Percentiles rank a stretch among this genome's conserved stretches.
Evolutionary conservation across 106 monocot genomes (phyloP).

Genomic region (Allium fistulosum): DNA sequence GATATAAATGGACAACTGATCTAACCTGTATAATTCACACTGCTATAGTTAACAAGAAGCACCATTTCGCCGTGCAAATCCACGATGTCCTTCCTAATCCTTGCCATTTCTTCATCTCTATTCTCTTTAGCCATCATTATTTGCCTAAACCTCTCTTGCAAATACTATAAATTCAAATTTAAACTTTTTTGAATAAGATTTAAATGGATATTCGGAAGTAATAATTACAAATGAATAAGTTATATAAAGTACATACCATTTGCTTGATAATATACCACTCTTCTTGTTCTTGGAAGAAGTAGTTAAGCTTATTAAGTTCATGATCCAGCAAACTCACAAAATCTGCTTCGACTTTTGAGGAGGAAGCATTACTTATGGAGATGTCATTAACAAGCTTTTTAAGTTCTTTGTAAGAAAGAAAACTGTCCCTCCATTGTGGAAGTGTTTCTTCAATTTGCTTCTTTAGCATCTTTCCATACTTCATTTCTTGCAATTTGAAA

Average conservation of each 20-base stretch:
- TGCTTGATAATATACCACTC: slow-evolving; percentile 79
- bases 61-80: slow-evolving; percentile 95
- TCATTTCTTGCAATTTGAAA: slow-evolving; percentile 29
- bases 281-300: slow-evolving; percentile 81
- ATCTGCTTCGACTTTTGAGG: slow-evolving; percentile 19
- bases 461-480: slow-evolving; percentile 89
- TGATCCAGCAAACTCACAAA: slow-evolving; percentile 57
- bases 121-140: slow-evolving; percentile 4
- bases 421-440: slow-evolving; percentile 78
- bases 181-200: no score
- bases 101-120: slow-evolving; percentile 36
- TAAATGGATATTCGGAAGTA: not conserved
- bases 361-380: slow-evolving; percentile 10
- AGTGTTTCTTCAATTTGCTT: slow-evolving; percentile 73
- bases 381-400: slow-evolving; percentile 63
- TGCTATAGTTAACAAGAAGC: slow-evolving; percentile 84
- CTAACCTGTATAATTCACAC: slow-evolving; percentile 85
- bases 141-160: slow-evolving; percentile 49
- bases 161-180: slow-evolving; percentile 24
- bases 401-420: slow-evolving; percentile 77
- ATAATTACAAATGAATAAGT: not conserved
- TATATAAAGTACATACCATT: slow-evolving; percentile 20
- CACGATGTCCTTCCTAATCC: slow-evolving; percentile 55
- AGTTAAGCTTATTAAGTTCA: slow-evolving; percentile 79
- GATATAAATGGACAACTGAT: no score